Base-by-base conservation (phyloP, 768 basidiomycete genomes). In the Terana coerulea region DNA sequence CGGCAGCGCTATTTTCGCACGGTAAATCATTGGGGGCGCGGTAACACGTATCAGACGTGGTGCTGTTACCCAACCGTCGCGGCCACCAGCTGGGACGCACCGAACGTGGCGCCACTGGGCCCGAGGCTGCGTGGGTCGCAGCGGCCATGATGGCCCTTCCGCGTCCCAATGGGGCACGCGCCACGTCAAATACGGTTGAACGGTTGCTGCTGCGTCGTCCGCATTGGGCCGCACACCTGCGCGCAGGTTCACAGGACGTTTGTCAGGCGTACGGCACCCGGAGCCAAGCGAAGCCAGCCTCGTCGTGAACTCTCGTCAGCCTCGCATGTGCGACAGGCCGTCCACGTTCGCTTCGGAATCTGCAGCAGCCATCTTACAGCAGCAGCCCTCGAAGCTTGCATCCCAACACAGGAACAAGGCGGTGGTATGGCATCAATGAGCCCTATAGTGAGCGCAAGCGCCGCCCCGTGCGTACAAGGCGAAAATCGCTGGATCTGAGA, bases 1-100 rank as follows among this genome's bases (percentile, higher is more conserved):
- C 28, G 28, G 9, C 21, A 22, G 41, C 8, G 25, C 28, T 33
- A 22, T 19, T 33, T 46, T 33, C 31, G 30, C 45, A 46, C 45
- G 31, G 45, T 46, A 19, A 46, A 46, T 46, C n/a, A 33, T 22
- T 33, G 21, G 31, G 45, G 17, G 34, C 2, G 31, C 45, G 30
- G 45, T 46, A 31, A 46, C 30, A 46, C 45, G 45, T 46, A 46
- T 33, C 45, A 46, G 45, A 46, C 34, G 30, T 33, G 45, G 21
- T 10, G 15, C 6, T 45, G 19, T 46, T 46, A 46, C 45, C 30
- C 21, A 34, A 46, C 28, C 14, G 17, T 17, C 29, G 45, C 29
- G 5, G 44, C 28, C 19, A 33, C n/a, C 19, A 10, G 21, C 14
- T 46, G 45, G 12, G 21, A 40, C 19, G 26, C n/a, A 15, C 3